A percentile compares a stretch with the other conserved stretches of the same genome.
phyloP scores from a whole-genome alignment of 768 basidiomycete species.

The Lentinula sp. region DNA sequence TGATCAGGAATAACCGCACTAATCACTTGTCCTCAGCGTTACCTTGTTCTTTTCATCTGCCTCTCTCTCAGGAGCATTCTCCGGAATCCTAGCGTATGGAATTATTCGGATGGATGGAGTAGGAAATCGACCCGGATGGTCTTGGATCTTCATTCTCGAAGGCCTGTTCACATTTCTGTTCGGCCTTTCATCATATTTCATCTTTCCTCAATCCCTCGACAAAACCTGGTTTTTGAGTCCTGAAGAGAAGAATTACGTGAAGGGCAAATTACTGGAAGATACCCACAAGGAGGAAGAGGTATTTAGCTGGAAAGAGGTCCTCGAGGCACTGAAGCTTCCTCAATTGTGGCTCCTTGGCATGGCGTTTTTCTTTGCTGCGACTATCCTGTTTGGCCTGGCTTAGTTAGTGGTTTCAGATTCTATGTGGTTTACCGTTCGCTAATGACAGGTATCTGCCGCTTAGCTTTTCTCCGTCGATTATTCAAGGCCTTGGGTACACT shows the following conservation, averaged over 20 bases:
- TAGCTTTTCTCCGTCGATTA: constrained; percentile 71
- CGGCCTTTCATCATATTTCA: constrained; percentile 23
- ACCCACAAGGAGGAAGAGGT: not conserved
- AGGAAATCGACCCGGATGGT: constrained; percentile 33
- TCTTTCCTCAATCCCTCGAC: constrained; percentile 27
- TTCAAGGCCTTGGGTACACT: constrained; percentile 53
- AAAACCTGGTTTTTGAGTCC: constrained; percentile 24
- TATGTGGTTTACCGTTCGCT: not conserved
- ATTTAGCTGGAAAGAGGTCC: not conserved
- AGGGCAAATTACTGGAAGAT: not conserved
- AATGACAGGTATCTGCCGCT: not conserved
- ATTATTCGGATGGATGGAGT: constrained; percentile 37
- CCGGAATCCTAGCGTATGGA: constrained; percentile 36
- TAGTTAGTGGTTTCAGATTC: constrained; percentile 26
- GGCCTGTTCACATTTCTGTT: constrained; percentile 1
- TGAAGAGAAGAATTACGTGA: constrained; percentile 21
- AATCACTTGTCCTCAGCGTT: constrained; percentile 10
- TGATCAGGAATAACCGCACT: not conserved
- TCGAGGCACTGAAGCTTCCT: not conserved
- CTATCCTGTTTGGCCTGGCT: constrained; percentile 39
- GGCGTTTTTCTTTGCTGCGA: not conserved
- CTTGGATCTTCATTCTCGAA: constrained; percentile 33
- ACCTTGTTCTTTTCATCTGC: constrained; percentile 20
- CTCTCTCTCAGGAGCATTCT: constrained; percentile 32
- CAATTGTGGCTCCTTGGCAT: not conserved